phyloP scores from a whole-genome alignment of 2,329 filamentous ascomycete species.

The Clathrospora elynae region DNA sequence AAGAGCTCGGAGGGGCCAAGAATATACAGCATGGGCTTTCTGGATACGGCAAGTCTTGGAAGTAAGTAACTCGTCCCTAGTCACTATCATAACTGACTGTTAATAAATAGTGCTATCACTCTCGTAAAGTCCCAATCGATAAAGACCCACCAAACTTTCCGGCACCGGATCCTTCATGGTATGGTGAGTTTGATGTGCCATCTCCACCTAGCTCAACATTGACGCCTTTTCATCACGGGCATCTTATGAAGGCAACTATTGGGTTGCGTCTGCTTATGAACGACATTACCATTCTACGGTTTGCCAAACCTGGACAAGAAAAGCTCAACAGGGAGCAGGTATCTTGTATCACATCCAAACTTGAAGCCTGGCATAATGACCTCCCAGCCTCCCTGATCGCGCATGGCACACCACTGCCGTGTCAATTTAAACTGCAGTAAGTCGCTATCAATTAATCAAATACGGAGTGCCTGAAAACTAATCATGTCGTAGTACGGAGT shows the following conservation, averaged over 20 bases:
- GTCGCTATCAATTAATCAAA: neutral
- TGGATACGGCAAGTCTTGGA: constrained; percentile 10
- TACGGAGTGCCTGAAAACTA: too few species aligned
- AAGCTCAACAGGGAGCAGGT: neutral
- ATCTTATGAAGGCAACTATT: neutral
- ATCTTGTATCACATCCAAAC: neutral
- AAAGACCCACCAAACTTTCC: constrained; percentile 8
- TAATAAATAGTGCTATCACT: constrained; percentile 7
- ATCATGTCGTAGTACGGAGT: neutral
- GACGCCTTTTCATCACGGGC: neutral
- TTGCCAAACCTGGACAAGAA: neutral
- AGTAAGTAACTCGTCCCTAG: neutral
- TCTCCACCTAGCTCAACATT: neutral
- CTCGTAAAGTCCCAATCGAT: constrained; percentile 3
- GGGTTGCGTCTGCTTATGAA: neutral
- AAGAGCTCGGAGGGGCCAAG: constrained; percentile 5
- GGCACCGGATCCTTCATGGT: constrained; percentile 17
- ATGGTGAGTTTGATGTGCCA: constrained; percentile 12
- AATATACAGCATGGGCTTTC: constrained; percentile 14
- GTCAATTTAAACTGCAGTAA: constrained; percentile 1
- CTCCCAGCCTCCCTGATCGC: neutral
- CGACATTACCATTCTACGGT: neutral
- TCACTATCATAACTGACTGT: neutral
- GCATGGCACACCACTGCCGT: neutral
- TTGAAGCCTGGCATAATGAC: neutral